Evolutionary conservation across 805 yeast genomes (phyloP).

Genomic region (Komagataella phaffii): DNA sequence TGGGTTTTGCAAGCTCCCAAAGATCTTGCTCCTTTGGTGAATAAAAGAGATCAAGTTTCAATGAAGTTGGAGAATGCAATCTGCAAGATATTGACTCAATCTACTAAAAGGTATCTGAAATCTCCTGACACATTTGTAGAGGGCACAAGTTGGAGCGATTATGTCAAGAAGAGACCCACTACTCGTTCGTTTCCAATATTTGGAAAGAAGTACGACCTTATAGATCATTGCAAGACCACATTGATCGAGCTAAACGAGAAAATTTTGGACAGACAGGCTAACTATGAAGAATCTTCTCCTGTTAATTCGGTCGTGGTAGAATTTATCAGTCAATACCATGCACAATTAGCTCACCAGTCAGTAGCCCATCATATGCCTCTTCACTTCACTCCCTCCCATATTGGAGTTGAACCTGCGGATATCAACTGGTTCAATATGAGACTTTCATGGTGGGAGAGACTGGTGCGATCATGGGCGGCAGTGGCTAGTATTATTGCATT

Average conservation of each 20-base stretch:
- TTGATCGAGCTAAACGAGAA: conserved; percentile 46
- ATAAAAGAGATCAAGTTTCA: conserved; percentile 47
- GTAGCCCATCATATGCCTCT: conserved; percentile 53
- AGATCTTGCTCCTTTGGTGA: conserved; percentile 39
- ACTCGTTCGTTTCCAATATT: conserved; percentile 24
- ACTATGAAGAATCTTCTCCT: conserved; percentile 34
- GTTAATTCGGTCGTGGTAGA: conserved; percentile 74
- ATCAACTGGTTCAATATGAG: conserved; percentile 64
- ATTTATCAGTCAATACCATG: conserved; percentile 62
- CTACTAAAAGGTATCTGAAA: conserved; percentile 49
- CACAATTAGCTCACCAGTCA: conserved; percentile 60
- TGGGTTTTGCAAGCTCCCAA: conserved; percentile 62
- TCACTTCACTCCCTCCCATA: conserved; percentile 42
- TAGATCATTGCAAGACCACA: conserved; percentile 40
- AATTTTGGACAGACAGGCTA: conserved; percentile 39
- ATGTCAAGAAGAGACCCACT: conserved; percentile 59
- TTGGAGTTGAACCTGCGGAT: conserved; percentile 52
- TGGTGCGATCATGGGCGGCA: conserved; percentile 39
- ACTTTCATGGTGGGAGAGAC: conserved; percentile 69
- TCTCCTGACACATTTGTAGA: conserved; percentile 35
- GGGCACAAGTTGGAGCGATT: conserved; percentile 8
- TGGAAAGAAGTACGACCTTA: conserved; percentile 54
- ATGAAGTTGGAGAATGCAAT: conserved; percentile 55
- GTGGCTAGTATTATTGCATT: conserved; percentile 38
- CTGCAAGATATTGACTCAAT: conserved; percentile 40